A percentile compares a stretch with the other conserved stretches of the same genome.
These are phyloP conservation scores for Funneliformis mosseae DNA, from an alignment of 192 early-diverging fungal species.

Conservation along the genomic window DNA sequence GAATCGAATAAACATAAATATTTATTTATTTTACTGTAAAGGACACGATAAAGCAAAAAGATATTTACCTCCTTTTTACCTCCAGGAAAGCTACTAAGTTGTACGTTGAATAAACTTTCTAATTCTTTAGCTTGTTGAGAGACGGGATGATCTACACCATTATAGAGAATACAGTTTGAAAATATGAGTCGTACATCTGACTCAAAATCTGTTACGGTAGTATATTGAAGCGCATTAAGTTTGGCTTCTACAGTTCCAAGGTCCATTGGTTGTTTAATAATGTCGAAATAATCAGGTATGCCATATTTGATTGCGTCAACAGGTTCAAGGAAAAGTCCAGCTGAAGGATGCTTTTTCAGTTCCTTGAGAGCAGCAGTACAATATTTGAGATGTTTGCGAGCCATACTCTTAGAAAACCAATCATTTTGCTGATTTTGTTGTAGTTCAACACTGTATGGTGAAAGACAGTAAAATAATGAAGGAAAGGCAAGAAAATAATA, in stretches of 20 bases:
- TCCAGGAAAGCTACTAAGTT: slow-evolving; percentile 70
- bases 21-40: too few relatives aligned
- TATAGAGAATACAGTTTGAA: slow-evolving; percentile 80
- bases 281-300: slow-evolving; percentile 76
- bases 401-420: slow-evolving; percentile 54
- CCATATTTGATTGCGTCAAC: slow-evolving; percentile 77
- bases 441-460: not conserved
- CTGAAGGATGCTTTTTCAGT: slow-evolving; percentile 80
- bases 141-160: slow-evolving; percentile 72
- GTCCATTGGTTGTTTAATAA: slow-evolving; percentile 82
- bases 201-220: slow-evolving; percentile 64
- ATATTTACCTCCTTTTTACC: slow-evolving; percentile 50
- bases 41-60: not conserved
- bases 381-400: slow-evolving; percentile 84
- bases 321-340: slow-evolving; percentile 81
- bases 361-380: slow-evolving; percentile 72
- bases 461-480: too few relatives aligned
- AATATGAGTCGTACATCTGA: slow-evolving; percentile 75
- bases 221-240: slow-evolving; percentile 63
- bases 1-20: not conserved
- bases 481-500: not conserved
- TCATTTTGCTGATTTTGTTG: not conserved
- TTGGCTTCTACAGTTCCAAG: slow-evolving; percentile 73
- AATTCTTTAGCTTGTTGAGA: slow-evolving; percentile 71
- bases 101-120: slow-evolving; percentile 69